A percentile compares a stretch with the other conserved stretches of the same genome.
Conservation (phyloP, 345 rosid species). For the Salix udensis region DNA sequence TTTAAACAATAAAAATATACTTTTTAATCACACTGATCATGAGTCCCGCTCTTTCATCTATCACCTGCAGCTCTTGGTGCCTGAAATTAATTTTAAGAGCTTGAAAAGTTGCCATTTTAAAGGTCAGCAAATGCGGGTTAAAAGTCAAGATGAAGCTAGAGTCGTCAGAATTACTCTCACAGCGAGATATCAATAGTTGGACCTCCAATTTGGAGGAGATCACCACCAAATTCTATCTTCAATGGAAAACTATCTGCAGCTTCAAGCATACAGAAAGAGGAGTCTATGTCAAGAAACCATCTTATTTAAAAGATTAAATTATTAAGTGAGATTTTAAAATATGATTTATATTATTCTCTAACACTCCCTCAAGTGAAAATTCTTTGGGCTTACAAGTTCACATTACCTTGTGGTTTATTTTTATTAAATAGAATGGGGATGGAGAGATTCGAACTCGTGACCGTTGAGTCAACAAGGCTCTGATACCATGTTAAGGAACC, state of each 20-base stretch:
- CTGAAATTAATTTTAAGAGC: not conserved
- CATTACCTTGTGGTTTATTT: fast-evolving
- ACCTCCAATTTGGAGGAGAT: too few relatives aligned
- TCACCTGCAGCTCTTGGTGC: not conserved
- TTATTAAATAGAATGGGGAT: too few relatives aligned
- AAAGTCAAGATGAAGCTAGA: not conserved
- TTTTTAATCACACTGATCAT: not conserved
- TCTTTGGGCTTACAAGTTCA: too few relatives aligned
- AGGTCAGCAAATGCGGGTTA: not conserved
- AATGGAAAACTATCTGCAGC: not conserved
- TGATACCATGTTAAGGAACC: fast-evolving
- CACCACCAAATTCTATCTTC: too few relatives aligned
- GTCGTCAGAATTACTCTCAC: not conserved
- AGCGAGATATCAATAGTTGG: not conserved
- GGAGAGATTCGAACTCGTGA: too few relatives aligned
- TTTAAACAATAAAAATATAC: too few relatives aligned
- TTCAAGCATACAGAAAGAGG: too few relatives aligned
- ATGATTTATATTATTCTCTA: too few relatives aligned
- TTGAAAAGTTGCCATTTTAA: not conserved
- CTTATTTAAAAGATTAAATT: fast-evolving
- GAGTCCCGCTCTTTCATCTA: not conserved
- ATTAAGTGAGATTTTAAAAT: fast-evolving
- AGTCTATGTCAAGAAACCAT: fast-evolving
- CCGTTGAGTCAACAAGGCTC: too few relatives aligned
- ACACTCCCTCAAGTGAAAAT: too few relatives aligned